A percentile compares a stretch with the other conserved stretches of the same genome.
Evolutionary conservation across 352 stramenopile genomes (phyloP).

Genomic region (Pythium utonaiense): DNA sequence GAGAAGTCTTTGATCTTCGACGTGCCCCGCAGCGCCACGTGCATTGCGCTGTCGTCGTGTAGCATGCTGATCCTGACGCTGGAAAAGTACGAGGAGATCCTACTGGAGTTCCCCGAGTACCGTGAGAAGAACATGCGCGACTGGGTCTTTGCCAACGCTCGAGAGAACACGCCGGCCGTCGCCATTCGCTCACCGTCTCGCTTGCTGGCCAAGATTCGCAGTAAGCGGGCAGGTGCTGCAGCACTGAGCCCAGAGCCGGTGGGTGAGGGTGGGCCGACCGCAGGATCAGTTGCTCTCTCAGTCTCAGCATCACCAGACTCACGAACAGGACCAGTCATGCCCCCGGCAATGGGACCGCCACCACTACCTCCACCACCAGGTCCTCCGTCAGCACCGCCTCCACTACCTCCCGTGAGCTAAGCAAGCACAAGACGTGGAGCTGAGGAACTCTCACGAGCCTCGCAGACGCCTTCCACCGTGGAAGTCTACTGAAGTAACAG

Average conservation of each 20-base stretch:
- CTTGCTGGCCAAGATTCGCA: not conserved
- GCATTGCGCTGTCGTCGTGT: slow-evolving; percentile 37
- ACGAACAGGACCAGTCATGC: not conserved
- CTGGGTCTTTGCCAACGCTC: slow-evolving; percentile 34
- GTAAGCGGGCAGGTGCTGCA: slow-evolving; percentile 23
- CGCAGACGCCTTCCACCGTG: too few relatives aligned
- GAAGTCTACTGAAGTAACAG: too few relatives aligned
- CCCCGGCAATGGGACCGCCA: not conserved
- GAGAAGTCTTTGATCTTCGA: slow-evolving; percentile 45
- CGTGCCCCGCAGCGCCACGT: slow-evolving; percentile 39
- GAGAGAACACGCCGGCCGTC: slow-evolving; percentile 15
- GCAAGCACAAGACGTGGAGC: too few relatives aligned
- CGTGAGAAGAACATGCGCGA: slow-evolving; percentile 41
- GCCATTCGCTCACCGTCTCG: slow-evolving; percentile 3
- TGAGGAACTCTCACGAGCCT: too few relatives aligned
- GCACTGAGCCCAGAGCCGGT: slow-evolving; percentile 46
- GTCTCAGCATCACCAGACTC: not conserved
- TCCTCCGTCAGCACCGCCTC: not conserved
- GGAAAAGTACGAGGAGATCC: slow-evolving; percentile 38
- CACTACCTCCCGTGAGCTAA: not conserved
- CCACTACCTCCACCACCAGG: not conserved
- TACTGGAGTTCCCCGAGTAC: slow-evolving; percentile 49
- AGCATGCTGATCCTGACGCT: slow-evolving; percentile 45
- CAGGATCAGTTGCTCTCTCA: not conserved
- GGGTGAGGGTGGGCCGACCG: not conserved